phyloP scores from a whole-genome alignment of 805 yeast genomes.

The Wickerhamiella sorbophila region DNA sequence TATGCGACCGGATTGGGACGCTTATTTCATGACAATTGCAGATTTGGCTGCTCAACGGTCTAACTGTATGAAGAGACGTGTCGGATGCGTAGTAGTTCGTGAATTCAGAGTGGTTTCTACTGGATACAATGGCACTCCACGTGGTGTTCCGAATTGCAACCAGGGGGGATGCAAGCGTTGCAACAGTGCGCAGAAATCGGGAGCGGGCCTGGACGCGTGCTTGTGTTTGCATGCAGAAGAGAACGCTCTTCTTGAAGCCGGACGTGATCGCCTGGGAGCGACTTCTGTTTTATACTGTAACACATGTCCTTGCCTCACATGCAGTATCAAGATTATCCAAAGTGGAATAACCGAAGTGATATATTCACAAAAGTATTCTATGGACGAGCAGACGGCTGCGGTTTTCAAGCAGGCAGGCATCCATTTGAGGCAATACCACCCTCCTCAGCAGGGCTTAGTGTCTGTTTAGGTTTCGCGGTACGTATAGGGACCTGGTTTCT shows the following conservation, averaged over 20 bases:
- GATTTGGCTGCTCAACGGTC: constrained; percentile 84
- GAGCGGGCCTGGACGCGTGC: constrained; percentile 65
- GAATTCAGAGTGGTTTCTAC: constrained; percentile 83
- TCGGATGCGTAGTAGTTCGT: constrained; percentile 87
- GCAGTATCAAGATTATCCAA: constrained; percentile 90
- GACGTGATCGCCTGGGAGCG: constrained; percentile 65
- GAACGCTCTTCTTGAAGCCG: constrained; percentile 87
- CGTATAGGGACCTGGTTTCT: constrained; percentile 46
- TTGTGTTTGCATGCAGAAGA: constrained; percentile 95
- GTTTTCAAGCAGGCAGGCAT: constrained; percentile 69
- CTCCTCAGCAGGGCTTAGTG: constrained; percentile 19
- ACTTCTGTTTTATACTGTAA: constrained; percentile 65
- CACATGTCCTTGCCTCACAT: constrained; percentile 92
- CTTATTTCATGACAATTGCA: constrained; percentile 87
- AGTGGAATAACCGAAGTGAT: constrained; percentile 84
- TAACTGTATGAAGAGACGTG: constrained; percentile 94
- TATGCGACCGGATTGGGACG: constrained; percentile 88
- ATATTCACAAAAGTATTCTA: constrained; percentile 79
- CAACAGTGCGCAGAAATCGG: constrained; percentile 46
- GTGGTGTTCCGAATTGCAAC: constrained; percentile 74
- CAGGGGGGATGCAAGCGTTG: constrained; percentile 94
- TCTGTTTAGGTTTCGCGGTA: constrained; percentile 30
- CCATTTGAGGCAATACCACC: constrained; percentile 43
- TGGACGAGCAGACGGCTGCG: constrained; percentile 66
- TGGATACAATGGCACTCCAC: constrained; percentile 96